Conservation (phyloP, 2,329 filamentous ascomycete species). For the Colletotrichum camelliae region DNA sequence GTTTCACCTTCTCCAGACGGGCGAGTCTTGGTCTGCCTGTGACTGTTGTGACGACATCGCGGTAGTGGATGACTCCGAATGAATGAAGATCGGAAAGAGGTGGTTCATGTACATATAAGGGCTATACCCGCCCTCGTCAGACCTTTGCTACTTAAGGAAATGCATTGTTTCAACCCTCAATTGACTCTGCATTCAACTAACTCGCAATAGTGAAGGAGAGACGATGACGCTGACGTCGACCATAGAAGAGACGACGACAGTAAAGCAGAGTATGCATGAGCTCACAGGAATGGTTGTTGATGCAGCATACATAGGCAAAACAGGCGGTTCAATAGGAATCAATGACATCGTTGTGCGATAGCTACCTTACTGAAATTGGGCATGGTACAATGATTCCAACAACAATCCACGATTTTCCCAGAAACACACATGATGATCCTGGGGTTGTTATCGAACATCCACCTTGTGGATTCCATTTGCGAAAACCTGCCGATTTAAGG, state of each 20-base stretch:
- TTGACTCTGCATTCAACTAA: fast-evolving
- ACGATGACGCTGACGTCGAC: not conserved
- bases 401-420: no score
- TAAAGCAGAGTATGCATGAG: not conserved
- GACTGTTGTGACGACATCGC: not conserved
- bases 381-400: no score
- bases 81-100: not conserved
- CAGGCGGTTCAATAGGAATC: fast-evolving
- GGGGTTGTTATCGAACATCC: no score
- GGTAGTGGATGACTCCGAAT: not conserved
- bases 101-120: not conserved
- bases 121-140: not conserved
- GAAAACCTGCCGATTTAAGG: not conserved
- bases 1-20: not conserved
- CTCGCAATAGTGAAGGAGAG: no score
- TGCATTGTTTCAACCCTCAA: not conserved
- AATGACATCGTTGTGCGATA: not conserved
- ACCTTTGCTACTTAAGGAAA: not conserved
- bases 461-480: not conserved
- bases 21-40: not conserved
- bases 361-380: no score
- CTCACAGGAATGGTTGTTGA: fast-evolving
- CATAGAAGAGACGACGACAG: not conserved
- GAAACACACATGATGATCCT: no score
- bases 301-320: fast-evolving